phyloP scores from a whole-genome alignment of 352 stramenopile species.

The Pythium volutum region DNA sequence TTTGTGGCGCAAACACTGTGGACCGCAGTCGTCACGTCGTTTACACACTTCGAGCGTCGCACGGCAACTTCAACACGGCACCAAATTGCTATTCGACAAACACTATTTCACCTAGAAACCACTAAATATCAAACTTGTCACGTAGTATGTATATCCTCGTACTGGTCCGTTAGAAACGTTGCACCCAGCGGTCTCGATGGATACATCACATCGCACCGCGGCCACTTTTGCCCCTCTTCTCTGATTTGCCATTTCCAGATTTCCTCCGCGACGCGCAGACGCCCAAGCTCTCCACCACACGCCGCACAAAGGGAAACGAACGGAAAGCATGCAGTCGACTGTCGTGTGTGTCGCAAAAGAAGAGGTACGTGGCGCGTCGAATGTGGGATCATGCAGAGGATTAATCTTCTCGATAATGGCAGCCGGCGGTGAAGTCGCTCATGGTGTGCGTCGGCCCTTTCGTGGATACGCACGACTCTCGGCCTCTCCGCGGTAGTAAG shows the following conservation, averaged over 20 bases:
- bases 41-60: neutral
- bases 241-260: neutral
- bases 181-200: neutral
- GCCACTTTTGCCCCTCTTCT: neutral
- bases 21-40: neutral
- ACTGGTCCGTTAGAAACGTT: conserved; percentile 4
- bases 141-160: neutral
- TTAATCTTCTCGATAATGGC: neutral
- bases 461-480: neutral
- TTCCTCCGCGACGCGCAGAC: neutral
- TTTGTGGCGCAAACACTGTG: neutral
- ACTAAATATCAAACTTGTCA: too few species aligned
- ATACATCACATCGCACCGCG: too few species aligned
- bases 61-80: conserved; percentile 11
- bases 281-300: neutral
- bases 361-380: neutral
- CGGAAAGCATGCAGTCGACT: conserved; percentile 3
- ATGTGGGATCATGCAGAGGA: neutral
- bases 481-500: neutral
- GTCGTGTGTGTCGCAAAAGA: conserved; percentile 1
- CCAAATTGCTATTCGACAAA: conserved; percentile 3
- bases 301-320: neutral
- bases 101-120: neutral
- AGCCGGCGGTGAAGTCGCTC: neutral
- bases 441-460: neutral